A percentile compares a stretch with the other conserved stretches of the same genome.
Conservation (phyloP, 179 eudicot genomes). For the Silene vulgaris region DNA sequence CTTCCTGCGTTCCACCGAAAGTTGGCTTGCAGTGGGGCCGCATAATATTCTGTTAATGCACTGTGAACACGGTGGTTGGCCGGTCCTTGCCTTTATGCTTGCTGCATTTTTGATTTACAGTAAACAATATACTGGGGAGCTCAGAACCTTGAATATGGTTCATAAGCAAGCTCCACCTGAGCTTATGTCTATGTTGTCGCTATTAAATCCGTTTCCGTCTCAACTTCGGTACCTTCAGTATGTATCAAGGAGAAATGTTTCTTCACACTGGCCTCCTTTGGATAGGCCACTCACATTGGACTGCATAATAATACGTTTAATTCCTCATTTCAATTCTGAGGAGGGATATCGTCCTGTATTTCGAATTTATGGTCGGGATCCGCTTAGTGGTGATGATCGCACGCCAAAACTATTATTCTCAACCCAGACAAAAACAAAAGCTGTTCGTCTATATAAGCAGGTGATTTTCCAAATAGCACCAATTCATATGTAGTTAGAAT, state of each 20-base stretch:
- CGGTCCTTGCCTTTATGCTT: slow-evolving; percentile 80
- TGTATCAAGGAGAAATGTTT: slow-evolving; percentile 72
- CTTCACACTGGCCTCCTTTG: slow-evolving; percentile 72
- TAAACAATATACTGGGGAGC: slow-evolving; percentile 60
- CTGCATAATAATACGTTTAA: slow-evolving; percentile 59
- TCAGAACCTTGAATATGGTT: slow-evolving; percentile 73
- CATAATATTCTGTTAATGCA: slow-evolving; percentile 75
- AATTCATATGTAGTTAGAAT: background rate
- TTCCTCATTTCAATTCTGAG: slow-evolving; percentile 53
- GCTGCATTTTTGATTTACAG: slow-evolving; percentile 66
- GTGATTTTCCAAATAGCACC: slow-evolving; percentile 29
- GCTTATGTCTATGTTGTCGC: slow-evolving; percentile 55
- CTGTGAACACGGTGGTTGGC: slow-evolving; percentile 88
- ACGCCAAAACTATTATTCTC: slow-evolving; percentile 56
- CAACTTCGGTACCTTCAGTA: slow-evolving; percentile 83
- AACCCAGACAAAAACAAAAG: slow-evolving; percentile 53
- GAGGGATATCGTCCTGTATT: slow-evolving; percentile 73
- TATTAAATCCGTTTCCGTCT: slow-evolving; percentile 70
- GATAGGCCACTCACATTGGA: slow-evolving; percentile 65
- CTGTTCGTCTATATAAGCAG: slow-evolving; percentile 68
- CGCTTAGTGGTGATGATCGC: slow-evolving; percentile 38
- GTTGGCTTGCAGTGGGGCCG: slow-evolving; percentile 69
- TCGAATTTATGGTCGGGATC: slow-evolving; percentile 73
- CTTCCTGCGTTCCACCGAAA: slow-evolving; percentile 71
- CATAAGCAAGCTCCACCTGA: slow-evolving; percentile 73